phyloP scores from a whole-genome alignment of 2,329 filamentous ascomycete genomes.

The Biscogniauxia sp. region DNA sequence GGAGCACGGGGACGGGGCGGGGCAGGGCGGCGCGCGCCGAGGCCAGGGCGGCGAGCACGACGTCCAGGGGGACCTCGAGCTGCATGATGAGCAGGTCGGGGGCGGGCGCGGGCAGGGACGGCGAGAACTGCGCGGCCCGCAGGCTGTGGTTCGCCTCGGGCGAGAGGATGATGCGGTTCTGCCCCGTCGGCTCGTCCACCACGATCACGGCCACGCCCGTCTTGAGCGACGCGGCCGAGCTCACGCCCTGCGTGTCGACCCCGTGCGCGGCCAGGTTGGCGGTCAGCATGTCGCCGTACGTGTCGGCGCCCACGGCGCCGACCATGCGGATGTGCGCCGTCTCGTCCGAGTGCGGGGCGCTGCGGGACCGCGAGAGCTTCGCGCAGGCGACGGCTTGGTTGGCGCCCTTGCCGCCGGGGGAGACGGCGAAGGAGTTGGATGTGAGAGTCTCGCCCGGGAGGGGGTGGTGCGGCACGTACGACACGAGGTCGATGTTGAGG shows the following conservation, averaged over 20 bases:
- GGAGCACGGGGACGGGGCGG: slow-evolving; percentile 64
- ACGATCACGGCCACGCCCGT: slow-evolving; percentile 75
- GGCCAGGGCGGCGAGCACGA: slow-evolving; percentile 60
- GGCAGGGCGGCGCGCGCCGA: slow-evolving; percentile 45
- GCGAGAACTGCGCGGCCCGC: slow-evolving; percentile 34
- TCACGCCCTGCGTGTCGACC: slow-evolving; percentile 58
- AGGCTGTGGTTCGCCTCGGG: slow-evolving; percentile 67
- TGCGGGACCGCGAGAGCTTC: slow-evolving; percentile 66
- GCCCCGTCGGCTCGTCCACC: slow-evolving; percentile 68
- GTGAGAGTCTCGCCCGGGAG: slow-evolving; percentile 84
- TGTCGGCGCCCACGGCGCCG: slow-evolving; percentile 69
- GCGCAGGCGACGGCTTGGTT: slow-evolving; percentile 92
- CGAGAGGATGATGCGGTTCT: slow-evolving; percentile 74
- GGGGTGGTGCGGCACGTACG: slow-evolving; percentile 80
- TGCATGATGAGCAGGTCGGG: slow-evolving; percentile 72
- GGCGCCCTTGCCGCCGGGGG: slow-evolving; percentile 88
- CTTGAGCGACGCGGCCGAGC: slow-evolving; percentile 40
- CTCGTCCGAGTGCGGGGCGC: slow-evolving; percentile 29
- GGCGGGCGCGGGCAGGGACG: slow-evolving; percentile 30
- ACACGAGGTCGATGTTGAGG: slow-evolving; percentile 91
- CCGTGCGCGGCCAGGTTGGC: slow-evolving; percentile 58
- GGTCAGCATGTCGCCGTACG: slow-evolving; percentile 61
- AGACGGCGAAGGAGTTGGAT: slow-evolving; percentile 72
- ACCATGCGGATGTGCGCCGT: slow-evolving; percentile 62
- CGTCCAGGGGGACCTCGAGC: slow-evolving; percentile 70